phyloP scores from a whole-genome alignment of 768 basidiomycete species.

The Cytidiella melzeri region DNA sequence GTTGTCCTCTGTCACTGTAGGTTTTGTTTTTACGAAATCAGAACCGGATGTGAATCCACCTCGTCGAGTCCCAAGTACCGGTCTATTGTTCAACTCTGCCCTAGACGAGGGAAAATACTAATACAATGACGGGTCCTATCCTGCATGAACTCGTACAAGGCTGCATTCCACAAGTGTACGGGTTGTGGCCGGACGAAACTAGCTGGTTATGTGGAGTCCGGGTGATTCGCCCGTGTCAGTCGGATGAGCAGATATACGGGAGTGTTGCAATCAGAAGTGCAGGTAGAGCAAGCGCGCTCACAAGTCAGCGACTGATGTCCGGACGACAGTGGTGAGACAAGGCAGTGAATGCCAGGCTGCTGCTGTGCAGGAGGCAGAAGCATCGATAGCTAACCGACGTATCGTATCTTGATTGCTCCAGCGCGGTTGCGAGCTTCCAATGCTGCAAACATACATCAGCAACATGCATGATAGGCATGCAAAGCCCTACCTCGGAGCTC shows the following conservation, averaged over 20 bases:
- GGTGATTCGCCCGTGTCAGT: background rate
- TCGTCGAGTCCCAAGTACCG: no score
- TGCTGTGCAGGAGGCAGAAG: background rate
- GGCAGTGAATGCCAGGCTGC: background rate
- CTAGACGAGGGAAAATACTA: background rate
- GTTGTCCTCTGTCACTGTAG: no score
- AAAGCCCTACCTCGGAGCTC: constrained; percentile 58
- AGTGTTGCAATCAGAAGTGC: background rate
- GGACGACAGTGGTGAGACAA: background rate
- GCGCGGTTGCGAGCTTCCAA: constrained; percentile 63
- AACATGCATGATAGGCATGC: constrained; percentile 5
- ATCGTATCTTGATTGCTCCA: constrained; percentile 71
- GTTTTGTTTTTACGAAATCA: no score
- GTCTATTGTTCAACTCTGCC: no score
- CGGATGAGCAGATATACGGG: background rate
- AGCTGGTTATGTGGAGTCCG: background rate
- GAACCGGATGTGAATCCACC: no score
- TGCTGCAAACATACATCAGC: constrained; percentile 32
- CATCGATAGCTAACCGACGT: constrained; percentile 48
- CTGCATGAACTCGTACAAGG: background rate
- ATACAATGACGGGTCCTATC: background rate
- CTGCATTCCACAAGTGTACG: background rate
- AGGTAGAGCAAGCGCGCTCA: no score
- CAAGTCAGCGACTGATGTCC: background rate
- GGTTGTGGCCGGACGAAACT: background rate